Evolutionary conservation across 345 rosid genomes (phyloP), one percentile per base, ranked within the genome.

Genomic region (Garcia nutans): DNA sequence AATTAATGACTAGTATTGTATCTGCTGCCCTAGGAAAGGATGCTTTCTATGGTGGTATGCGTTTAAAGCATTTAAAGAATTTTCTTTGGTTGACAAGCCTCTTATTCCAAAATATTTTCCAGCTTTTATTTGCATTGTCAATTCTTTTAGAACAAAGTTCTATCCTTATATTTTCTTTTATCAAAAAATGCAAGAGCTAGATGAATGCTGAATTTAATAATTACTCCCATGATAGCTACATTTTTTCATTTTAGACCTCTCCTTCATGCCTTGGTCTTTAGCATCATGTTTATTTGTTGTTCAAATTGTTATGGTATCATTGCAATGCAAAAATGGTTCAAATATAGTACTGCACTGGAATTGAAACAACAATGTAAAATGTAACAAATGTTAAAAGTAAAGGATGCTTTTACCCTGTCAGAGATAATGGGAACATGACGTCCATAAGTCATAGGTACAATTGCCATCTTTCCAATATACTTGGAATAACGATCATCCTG

Each of bases 361-460:
- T 17, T 24, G 12, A 16, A 54, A 56, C 6, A 64, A 52, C 12
- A 59, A 52, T 6, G 24, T 9, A 10, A 64, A 67, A 24, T 52
- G 37, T 12, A 55, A 31, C 33, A 67, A 23, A 24, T 55, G 24
- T 26, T 61, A 72, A 54, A 57, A 22, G 69, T 15, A 55, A 12
- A 68, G 12, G 77, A 72, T 59, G 23, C 19, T 74, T 75, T 85
- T 71, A 95, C 99, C 99, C 82, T 93, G 78, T 93, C 96, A 47
- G 91, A 73, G 55, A 95, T 91, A 72, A 95, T 93, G 73, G 96
- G 99, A 78, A 95, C 96, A 84, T 90, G 96, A 23, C 97, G 99
- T 45, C 99, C 99, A 81, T 90, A 95, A 71, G 99, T 95, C 99
- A 95, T 88, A 71, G 99, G 99, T 73, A 95, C 99, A 82, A 95